Base-by-base conservation (phyloP, 2,329 filamentous ascomycete species). In the Aspergillus awamori region DNA sequence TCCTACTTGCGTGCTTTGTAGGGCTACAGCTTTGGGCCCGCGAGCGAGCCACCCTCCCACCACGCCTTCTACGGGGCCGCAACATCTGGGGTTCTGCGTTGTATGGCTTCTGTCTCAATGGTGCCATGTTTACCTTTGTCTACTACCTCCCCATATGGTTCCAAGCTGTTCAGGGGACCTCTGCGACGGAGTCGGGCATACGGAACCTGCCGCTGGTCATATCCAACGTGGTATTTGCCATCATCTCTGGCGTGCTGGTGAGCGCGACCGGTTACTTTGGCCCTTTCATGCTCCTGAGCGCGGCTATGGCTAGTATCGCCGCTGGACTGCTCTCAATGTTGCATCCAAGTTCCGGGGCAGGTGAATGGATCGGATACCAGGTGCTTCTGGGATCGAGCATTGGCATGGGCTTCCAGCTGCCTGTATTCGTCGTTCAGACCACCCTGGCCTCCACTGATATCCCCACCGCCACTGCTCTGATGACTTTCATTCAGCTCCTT, bases 401-500 rank as follows among this genome's bases (percentile, higher is more conserved):
- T 2, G 63, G 63, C 3, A 26, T 59, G 20, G 56, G 58, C 26
- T 45, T 61, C 15, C 36, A 59, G n/a, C 15, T 51, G 6, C 26
- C 51, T 5, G 45, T 53, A 15, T 72, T 77, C 56, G 74, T 74
- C 8, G 73, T 69, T 5, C 75, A 77, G 60, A 69, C 74, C 5
- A 73, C 74, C 1, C 67, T 77, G 8, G 61, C 68, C 7, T 56
- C 72, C 5, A 61, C 67, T 11, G 72, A 76, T 47, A 59, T 78
- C 17, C 70, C 75, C 2, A 69, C 69, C 28, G 74, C 70, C 13
- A 77, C 74, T 11, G 69, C 72, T 11, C 53, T 73, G 48, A 69
- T 75, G 38, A 69, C 76, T 43, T 77, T 78, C 62, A 62, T 65
- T 54, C 72, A 75, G 41, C 72, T 66, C 5, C 71, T 77, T 30